Evolutionary conservation across 257 asterid species (phyloP), one percentile per base, ranked within the genome.

Genomic region (Perilla frutescens): DNA sequence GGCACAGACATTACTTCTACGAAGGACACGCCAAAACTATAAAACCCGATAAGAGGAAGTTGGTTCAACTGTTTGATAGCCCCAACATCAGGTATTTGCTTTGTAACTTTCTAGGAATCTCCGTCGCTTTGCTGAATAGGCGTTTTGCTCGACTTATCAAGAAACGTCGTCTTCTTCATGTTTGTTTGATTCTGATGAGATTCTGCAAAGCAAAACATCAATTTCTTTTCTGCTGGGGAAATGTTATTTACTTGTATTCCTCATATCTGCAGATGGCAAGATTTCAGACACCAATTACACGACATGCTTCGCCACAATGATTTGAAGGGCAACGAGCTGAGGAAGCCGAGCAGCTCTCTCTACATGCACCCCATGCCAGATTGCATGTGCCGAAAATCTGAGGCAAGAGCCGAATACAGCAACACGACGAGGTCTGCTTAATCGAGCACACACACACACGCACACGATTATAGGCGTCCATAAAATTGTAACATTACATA

Each of bases 361-460:
- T 94, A 91, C 85, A 92, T 89, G 80, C 82, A 80, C 79, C 98
- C 99, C 9, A 87, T 89, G 91, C 99, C 99, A 1, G 99, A 94
- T 73, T 94, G 99, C 87, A 91, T 94, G 99, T 91, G 98, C 70
- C 81, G 84, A 62, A 90, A 76, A 70, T 75, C 83, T 47, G 91
- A 83, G 29, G 40, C 63, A 8, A 79, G 39, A 72, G 45, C 45
- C 61, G 88, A 84, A 48, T 57, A 73, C 58, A 79, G 84, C 79
- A 89, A 85, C 87, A 70, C 80, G 15, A 81, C 91, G 44, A 72
- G 82, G 77, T 72, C 77, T 49, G 68, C 76, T 55, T 83, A 75
- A 72, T 64, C 26, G 50, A 70, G 56, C 63, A 78, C 40, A 60
- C 69, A 6, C 37, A 41, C 68, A 8, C 0, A 6, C 1, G 3